Evolutionary conservation across 2,329 filamentous ascomycete species (phyloP).

Genomic region (Aureobasidium sp.): DNA sequence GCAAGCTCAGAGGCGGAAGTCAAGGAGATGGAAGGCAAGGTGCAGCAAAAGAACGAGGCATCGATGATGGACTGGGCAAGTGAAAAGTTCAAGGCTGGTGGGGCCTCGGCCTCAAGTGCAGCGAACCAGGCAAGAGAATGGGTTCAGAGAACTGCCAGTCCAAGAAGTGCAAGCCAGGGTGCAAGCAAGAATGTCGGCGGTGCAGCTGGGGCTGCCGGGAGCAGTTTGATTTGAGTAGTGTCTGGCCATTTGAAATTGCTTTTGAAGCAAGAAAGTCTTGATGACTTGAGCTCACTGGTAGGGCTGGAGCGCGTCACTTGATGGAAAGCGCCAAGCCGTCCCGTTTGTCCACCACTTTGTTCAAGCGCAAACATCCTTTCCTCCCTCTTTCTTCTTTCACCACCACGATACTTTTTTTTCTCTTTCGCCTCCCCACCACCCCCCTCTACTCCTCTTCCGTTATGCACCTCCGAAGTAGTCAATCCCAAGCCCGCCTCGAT

Average conservation of each 20-base stretch:
- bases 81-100: constrained; percentile 33
- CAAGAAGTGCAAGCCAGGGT: not conserved
- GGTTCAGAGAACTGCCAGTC: constrained; percentile 1
- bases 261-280: too few species aligned
- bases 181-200: not conserved
- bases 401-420: too few species aligned
- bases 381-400: not conserved
- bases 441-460: too few species aligned
- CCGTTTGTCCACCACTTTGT: not conserved
- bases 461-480: too few species aligned
- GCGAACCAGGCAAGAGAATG: constrained; percentile 9
- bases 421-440: too few species aligned
- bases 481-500: not conserved
- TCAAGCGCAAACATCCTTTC: not conserved
- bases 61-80: constrained; percentile 38
- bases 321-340: not conserved
- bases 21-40: constrained; percentile 34
- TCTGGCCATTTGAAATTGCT: too few species aligned
- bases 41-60: constrained; percentile 39
- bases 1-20: constrained; percentile 25
- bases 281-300: too few species aligned
- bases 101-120: constrained; percentile 22
- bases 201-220: not conserved
- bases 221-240: not conserved
- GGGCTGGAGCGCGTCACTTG: not conserved